Evolutionary conservation across 1,284 basidiomycete genomes (phyloP).

Genomic region (Rugosomyces carneus): DNA sequence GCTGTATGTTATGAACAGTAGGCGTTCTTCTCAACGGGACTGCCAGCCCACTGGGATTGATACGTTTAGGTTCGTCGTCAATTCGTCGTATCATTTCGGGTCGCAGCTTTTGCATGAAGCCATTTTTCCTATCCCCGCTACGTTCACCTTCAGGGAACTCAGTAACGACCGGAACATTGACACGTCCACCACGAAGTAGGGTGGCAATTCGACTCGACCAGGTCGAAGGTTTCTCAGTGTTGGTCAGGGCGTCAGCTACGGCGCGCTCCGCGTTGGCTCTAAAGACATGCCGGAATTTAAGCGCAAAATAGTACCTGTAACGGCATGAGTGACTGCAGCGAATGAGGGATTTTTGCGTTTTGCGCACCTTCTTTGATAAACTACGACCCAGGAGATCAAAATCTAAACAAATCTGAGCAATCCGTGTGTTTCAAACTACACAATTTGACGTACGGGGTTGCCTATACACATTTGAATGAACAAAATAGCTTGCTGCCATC

Average conservation of each 20-base stretch:
- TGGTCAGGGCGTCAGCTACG: constrained; percentile 16
- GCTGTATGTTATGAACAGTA: constrained; percentile 10
- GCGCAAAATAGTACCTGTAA: constrained; percentile 67
- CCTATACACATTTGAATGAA: constrained; percentile 71
- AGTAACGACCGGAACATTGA: constrained; percentile 16
- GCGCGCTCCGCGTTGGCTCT: constrained; percentile 38
- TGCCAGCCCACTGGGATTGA: constrained; percentile 73
- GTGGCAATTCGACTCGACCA: constrained; percentile 29
- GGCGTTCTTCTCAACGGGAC: constrained; percentile 18
- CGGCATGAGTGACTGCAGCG: constrained; percentile 6
- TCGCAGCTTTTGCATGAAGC: constrained; percentile 38
- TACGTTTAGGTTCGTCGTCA: constrained; percentile 71
- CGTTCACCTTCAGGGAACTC: constrained; percentile 1
- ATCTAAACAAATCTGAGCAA: constrained; percentile 37
- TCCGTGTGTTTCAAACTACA: neutral
- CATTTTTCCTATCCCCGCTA: constrained; percentile 14
- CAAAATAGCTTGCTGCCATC: constrained; percentile 72
- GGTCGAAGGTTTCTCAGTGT: constrained; percentile 16
- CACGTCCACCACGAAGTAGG: constrained; percentile 25
- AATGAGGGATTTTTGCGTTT: constrained; percentile 10
- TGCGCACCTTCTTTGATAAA: constrained; percentile 56
- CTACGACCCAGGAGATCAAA: constrained; percentile 66
- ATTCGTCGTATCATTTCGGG: constrained; percentile 85
- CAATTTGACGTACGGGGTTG: constrained; percentile 49
- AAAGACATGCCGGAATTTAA: constrained; percentile 67